Percentiles rank a stretch among this genome's conserved stretches.
phyloP scores from a whole-genome alignment of 106 monocot genomes.

The Narthecium ossifragum region DNA sequence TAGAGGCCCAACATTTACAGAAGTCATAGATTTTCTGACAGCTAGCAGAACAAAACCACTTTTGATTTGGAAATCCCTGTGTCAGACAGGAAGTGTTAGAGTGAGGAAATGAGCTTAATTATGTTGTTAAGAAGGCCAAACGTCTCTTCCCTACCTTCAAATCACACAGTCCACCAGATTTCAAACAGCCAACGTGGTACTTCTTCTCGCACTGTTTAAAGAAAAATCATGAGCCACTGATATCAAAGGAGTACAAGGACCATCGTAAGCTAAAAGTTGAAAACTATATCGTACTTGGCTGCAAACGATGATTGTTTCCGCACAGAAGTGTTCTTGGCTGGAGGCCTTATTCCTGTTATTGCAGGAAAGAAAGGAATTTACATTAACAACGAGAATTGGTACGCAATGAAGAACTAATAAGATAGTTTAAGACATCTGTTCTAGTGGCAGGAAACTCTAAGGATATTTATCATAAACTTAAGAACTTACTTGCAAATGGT shows the following conservation, averaged over 20 bases:
- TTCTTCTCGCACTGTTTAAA: constrained; percentile 35
- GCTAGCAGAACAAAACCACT: too few species aligned
- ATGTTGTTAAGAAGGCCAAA: neutral
- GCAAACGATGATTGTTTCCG: constrained; percentile 33
- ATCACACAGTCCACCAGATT: constrained; percentile 14
- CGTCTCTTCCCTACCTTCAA: constrained; percentile 29
- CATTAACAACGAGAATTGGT: neutral
- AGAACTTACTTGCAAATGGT: constrained; percentile 36
- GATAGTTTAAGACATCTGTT: neutral
- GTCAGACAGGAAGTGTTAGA: too few species aligned
- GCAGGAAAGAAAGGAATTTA: neutral
- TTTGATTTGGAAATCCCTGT: too few species aligned
- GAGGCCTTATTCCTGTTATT: constrained; percentile 15
- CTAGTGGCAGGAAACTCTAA: neutral
- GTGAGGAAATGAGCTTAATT: too few species aligned
- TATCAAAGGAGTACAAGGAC: neutral
- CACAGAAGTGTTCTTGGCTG: constrained; percentile 5
- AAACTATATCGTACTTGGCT: constrained; percentile 26
- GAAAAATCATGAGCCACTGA: constrained; percentile 3
- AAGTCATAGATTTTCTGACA: too few species aligned
- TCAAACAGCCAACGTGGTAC: constrained; percentile 46
- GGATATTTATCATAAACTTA: neutral
- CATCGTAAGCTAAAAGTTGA: neutral
- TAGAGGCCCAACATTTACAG: too few species aligned
- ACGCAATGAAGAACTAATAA: neutral